A percentile compares a stretch with the other conserved stretches of the same genome.
These are phyloP conservation scores for Epichloe sp. DNA, from an alignment of 2,329 filamentous ascomycete species.

Conservation along the genomic window DNA sequence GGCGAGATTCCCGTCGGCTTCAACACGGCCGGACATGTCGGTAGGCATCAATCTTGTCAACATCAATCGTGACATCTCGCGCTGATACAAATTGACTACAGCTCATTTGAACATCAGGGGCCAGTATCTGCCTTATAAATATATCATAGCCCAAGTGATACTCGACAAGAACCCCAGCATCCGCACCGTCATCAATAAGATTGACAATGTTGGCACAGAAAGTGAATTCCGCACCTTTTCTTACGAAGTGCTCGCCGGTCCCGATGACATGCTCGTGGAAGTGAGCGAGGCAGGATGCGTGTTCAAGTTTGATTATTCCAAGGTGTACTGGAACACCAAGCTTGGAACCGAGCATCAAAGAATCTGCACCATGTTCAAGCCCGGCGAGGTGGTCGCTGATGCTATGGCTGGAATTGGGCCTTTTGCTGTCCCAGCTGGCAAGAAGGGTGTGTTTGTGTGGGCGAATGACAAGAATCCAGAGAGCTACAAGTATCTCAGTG, in stretches of 20 bases:
- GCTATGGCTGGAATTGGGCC: slow-evolving; percentile 96
- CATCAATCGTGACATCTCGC: not conserved
- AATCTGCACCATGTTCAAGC: slow-evolving; percentile 60
- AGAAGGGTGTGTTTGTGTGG: slow-evolving; percentile 83
- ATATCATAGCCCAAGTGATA: slow-evolving; percentile 72
- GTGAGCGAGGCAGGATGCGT: slow-evolving; percentile 69
- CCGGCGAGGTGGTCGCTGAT: slow-evolving; percentile 84
- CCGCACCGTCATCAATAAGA: slow-evolving; percentile 90
- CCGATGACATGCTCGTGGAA: slow-evolving; percentile 71
- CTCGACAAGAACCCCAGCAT: slow-evolving; percentile 78
- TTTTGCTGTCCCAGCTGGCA: slow-evolving; percentile 84
- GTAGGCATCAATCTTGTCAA: slow-evolving; percentile 30
- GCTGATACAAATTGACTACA: slow-evolving; percentile 14
- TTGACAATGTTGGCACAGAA: slow-evolving; percentile 72
- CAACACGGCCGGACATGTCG: slow-evolving; percentile 77
- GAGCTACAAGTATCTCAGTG: slow-evolving; percentile 58
- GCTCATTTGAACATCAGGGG: slow-evolving; percentile 85
- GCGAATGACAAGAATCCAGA: slow-evolving; percentile 96
- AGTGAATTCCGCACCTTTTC: slow-evolving; percentile 84
- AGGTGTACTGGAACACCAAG: slow-evolving; percentile 96
- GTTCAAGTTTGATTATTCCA: slow-evolving; percentile 90
- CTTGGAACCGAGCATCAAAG: slow-evolving; percentile 81
- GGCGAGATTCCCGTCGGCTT: slow-evolving; percentile 78
- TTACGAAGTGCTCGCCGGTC: slow-evolving; percentile 79
- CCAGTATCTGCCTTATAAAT: slow-evolving; percentile 72